phyloP scores from a whole-genome alignment of 2,329 filamentous ascomycete genomes.

The Aureobasidium mangrovei region DNA sequence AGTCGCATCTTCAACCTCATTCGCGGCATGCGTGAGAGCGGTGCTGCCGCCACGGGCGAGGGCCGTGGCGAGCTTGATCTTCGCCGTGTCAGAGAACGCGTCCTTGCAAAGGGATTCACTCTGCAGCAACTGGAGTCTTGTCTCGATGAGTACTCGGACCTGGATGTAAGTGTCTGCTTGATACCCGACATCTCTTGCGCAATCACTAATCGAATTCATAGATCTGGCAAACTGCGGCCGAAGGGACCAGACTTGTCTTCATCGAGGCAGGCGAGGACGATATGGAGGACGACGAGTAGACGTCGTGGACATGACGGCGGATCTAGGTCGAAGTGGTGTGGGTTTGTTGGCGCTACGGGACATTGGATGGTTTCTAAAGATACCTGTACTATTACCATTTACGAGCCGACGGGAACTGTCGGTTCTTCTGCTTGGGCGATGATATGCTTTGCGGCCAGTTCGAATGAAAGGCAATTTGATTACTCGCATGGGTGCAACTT shows the following conservation, averaged over 20 bases:
- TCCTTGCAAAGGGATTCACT: conserved; percentile 94
- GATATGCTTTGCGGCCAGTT: too few species aligned
- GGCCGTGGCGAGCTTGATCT: conserved; percentile 74
- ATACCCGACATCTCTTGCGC: background rate
- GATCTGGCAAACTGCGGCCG: conserved; percentile 48
- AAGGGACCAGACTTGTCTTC: conserved; percentile 46
- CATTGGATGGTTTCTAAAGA: too few species aligned
- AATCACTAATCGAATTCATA: conserved; percentile 28
- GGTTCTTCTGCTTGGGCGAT: too few species aligned
- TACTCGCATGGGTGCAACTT: too few species aligned
- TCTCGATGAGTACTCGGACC: conserved; percentile 76
- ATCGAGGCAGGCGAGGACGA: conserved; percentile 45
- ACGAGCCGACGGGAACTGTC: too few species aligned
- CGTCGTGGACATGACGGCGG: too few species aligned
- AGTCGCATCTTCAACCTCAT: conserved; percentile 94
- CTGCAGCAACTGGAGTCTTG: conserved; percentile 82
- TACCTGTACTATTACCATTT: too few species aligned
- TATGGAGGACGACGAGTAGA: conserved; percentile 25
- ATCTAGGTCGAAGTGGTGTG: too few species aligned
- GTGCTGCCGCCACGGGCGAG: conserved; percentile 69
- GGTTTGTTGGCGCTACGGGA: too few species aligned
- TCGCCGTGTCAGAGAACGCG: conserved; percentile 78
- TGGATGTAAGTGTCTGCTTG: conserved; percentile 64
- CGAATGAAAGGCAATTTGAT: too few species aligned
- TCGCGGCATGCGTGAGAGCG: conserved; percentile 74